A percentile compares a stretch with the other conserved stretches of the same genome.
phyloP scores from a whole-genome alignment of 1,139 yeast species.

The Kazachstania sp. region DNA sequence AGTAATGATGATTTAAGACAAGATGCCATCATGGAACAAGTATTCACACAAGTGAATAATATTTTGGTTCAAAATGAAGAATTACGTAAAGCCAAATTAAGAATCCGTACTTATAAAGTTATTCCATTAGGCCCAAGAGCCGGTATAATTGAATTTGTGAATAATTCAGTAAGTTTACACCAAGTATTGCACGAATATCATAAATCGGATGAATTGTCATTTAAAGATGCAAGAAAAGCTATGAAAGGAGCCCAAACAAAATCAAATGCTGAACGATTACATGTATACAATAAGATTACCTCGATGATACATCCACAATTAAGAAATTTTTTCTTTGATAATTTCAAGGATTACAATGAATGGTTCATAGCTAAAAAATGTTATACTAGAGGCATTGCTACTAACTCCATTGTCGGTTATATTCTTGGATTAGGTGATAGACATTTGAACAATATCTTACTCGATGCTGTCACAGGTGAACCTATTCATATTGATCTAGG shows the following conservation, averaged over 20 bases:
- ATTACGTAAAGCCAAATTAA: constrained; percentile 48
- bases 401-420: constrained; percentile 79
- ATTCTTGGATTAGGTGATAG: constrained; percentile 91
- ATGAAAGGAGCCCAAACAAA: constrained; percentile 54
- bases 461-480: constrained; percentile 77
- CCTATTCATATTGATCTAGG: constrained; percentile 95
- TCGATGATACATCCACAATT: constrained; percentile 56
- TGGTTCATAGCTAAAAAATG: constrained; percentile 65
- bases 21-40: constrained; percentile 97
- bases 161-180: constrained; percentile 61
- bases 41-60: constrained; percentile 77
- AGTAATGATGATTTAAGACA: constrained; percentile 90
- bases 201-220: constrained; percentile 39
- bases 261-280: constrained; percentile 39
- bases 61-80: constrained; percentile 51
- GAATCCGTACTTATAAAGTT: constrained; percentile 78
- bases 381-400: constrained; percentile 76
- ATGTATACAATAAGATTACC: constrained; percentile 45
- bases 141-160: constrained; percentile 87
- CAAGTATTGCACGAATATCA: constrained; percentile 62
- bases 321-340: constrained; percentile 59
- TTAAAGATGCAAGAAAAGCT: constrained; percentile 51
- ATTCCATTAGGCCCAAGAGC: constrained; percentile 82
- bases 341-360: constrained; percentile 53
- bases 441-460: constrained; percentile 79